phyloP scores from a whole-genome alignment of 2,329 filamentous ascomycete genomes.

The Dactylellina leptospora region DNA sequence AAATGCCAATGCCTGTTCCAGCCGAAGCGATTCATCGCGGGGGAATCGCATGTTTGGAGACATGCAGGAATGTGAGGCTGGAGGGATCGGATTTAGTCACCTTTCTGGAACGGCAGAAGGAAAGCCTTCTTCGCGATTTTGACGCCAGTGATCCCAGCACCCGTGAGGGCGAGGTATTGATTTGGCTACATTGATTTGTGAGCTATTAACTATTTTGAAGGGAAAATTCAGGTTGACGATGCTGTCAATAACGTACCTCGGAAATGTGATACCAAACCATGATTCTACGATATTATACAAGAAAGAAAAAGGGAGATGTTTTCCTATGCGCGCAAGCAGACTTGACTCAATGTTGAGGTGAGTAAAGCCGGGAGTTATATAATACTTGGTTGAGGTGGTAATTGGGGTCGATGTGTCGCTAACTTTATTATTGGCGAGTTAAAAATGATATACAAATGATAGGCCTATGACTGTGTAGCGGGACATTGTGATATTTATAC shows the following conservation, averaged over 20 bases:
- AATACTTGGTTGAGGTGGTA: no score
- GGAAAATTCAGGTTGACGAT: neutral
- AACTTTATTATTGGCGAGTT: neutral
- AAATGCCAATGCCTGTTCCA: constrained; percentile 5
- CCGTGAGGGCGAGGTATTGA: constrained; percentile 87
- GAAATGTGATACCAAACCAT: constrained; percentile 56
- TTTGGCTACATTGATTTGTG: constrained; percentile 65
- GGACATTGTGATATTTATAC: constrained; percentile 49
- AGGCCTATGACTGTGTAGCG: neutral
- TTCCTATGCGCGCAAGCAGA: neutral
- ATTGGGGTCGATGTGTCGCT: neutral
- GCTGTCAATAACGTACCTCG: constrained; percentile 41
- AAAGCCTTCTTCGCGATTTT: constrained; percentile 80
- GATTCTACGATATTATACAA: neutral
- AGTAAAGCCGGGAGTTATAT: neutral
- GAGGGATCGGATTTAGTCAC: constrained; percentile 46
- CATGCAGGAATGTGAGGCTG: neutral
- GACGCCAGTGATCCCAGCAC: constrained; percentile 76
- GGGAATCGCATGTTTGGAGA: neutral
- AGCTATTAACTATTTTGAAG: constrained; percentile 2
- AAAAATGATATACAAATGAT: neutral
- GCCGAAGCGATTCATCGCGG: constrained; percentile 53
- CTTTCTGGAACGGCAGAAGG: constrained; percentile 75
- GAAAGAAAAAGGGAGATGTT: neutral
- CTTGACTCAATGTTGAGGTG: neutral